Evolutionary conservation across 305 asterid species (phyloP), one percentile per base, ranked within the genome.

Genomic region (Fraxinus xanthoxyloides): DNA sequence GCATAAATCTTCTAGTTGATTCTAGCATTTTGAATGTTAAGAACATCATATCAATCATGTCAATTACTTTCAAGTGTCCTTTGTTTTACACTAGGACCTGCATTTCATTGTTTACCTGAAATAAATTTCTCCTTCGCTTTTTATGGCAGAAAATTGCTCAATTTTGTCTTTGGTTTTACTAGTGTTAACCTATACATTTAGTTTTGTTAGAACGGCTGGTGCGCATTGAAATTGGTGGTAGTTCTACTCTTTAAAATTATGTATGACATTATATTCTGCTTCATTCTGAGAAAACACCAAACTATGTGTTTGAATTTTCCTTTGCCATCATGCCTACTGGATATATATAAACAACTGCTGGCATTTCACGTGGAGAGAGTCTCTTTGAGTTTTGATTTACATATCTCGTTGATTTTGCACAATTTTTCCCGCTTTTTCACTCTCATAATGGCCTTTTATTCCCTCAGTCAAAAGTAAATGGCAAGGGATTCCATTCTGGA

Each of bases 401-500:
- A 40, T 13, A n/a, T 43, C 63, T 26, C 0, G 15, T 77, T 77
- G 72, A 77, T 8, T 34, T 75, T 35, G 21, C 65, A 26, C 74
- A 26, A 15, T 28, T 28, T 38, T 75, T 69, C 24, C 4, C 1
- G 9, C 77, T 67, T 7, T 73, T 69, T 17, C 63, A 63, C 48
- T 59, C 21, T 32, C 48, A 19, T 75, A 40, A 72, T 83, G 34
- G 59, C 36, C 75, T 32, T 51, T 73, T 69, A 4, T 56, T 72
- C 74, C 65, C 31, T 86, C 92, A 93, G 99, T 87, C 93, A 80
- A 92, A 92, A 86, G 85, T 72, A 8, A 88, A 89, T 80, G 87
- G 89, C 85, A 89, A 84, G 84, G 84, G 85, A 84, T 76, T 82
- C 79, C 77, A 38, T 80, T 61, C 86, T 84, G 90, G 89, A 79